phyloP scores from a whole-genome alignment of 257 asterid species.

The Misopates orontium region DNA sequence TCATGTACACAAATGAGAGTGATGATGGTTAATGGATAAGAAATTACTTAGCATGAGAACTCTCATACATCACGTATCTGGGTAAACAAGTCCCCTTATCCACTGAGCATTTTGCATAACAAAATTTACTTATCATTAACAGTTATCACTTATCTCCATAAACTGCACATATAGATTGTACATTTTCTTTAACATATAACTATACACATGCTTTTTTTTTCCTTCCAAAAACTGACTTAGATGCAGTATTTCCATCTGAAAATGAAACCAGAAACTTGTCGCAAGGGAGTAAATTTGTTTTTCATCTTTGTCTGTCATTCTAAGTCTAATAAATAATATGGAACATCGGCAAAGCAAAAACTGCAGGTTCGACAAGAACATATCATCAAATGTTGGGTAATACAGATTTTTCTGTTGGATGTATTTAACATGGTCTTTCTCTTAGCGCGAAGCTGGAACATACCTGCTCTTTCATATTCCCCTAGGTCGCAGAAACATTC shows the following conservation, averaged over 20 bases:
- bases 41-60: too few relatives aligned
- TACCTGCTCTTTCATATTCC: constrained; percentile 65
- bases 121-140: not conserved
- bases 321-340: not conserved
- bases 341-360: not conserved
- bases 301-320: not conserved
- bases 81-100: too few relatives aligned
- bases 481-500: constrained; percentile 62
- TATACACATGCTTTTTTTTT: not conserved
- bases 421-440: not conserved
- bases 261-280: not conserved
- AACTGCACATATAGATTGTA: not conserved
- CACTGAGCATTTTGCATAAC: too few relatives aligned
- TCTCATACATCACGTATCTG: too few relatives aligned
- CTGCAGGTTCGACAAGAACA: not conserved
- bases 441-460: not conserved
- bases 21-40: too few relatives aligned
- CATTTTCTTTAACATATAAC: too few relatives aligned
- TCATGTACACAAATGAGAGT: too few relatives aligned
- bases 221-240: not conserved
- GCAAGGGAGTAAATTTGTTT: too few relatives aligned
- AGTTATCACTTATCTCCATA: not conserved
- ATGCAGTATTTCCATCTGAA: not conserved
- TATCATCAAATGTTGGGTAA: not conserved
- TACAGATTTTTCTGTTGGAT: not conserved